These are phyloP conservation scores for Ophiostoma perfectum DNA, from an alignment of 2,329 filamentous ascomycete genomes.

Conservation along the genomic window DNA sequence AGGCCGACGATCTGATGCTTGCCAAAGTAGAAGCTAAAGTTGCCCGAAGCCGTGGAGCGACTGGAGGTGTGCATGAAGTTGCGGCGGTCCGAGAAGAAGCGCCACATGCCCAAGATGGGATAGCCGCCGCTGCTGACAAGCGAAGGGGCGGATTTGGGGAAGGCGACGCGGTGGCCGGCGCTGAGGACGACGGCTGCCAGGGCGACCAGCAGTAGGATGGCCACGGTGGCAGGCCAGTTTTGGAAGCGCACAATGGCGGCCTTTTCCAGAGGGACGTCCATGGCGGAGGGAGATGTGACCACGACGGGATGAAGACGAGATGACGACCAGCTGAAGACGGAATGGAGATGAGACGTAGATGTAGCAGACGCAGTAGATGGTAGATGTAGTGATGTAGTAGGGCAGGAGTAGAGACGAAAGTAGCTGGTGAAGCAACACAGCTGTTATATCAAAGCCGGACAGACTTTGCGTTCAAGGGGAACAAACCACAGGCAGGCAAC, in stretches of 20 bases:
- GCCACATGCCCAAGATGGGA: slow-evolving; percentile 41
- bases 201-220: slow-evolving; percentile 25
- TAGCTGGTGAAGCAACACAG: not conserved
- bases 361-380: too few relatives aligned
- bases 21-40: slow-evolving; percentile 48
- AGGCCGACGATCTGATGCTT: slow-evolving; percentile 42
- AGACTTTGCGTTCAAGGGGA: not conserved
- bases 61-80: slow-evolving; percentile 39
- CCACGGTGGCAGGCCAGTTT: slow-evolving; percentile 27
- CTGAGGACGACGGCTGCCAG: slow-evolving; percentile 5
- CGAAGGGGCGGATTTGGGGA: slow-evolving; percentile 18
- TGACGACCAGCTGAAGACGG: not conserved
- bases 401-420: too few relatives aligned
- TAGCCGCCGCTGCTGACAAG: slow-evolving; percentile 24
- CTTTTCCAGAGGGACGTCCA: not conserved
- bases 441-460: not conserved
- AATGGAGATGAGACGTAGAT: too few relatives aligned
- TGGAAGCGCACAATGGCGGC: slow-evolving; percentile 13
- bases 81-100: slow-evolving; percentile 44
- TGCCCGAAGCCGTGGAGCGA: slow-evolving; percentile 35
- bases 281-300: not conserved
- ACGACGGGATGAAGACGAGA: not conserved
- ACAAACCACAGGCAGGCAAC: not conserved
- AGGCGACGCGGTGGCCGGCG: slow-evolving; percentile 13
- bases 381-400: too few relatives aligned